Percentiles rank a stretch among this genome's conserved stretches.
Conservation (phyloP, 2,329 filamentous ascomycete genomes). For the Fusarium sp. region DNA sequence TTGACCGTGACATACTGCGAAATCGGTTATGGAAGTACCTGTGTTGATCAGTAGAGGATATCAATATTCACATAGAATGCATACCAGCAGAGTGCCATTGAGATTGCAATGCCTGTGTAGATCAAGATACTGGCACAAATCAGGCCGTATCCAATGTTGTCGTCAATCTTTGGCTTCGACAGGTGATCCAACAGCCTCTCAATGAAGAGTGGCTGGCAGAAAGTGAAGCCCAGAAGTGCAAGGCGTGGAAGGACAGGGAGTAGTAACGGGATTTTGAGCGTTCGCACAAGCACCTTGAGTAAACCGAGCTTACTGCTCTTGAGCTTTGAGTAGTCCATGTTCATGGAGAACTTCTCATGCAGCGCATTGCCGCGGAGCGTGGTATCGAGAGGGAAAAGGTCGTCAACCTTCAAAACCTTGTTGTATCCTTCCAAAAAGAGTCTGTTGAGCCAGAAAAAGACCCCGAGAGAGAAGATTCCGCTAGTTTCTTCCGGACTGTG, state of each 20-base stretch:
- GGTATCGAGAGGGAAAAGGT: constrained; percentile 54
- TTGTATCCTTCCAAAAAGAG: constrained; percentile 55
- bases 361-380: constrained; percentile 44
- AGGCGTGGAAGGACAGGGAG: constrained; percentile 55
- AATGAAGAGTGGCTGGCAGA: constrained; percentile 60
- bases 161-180: constrained; percentile 33
- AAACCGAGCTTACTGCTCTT: constrained; percentile 47
- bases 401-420: constrained; percentile 49
- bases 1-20: constrained; percentile 50
- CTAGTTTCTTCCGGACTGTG: constrained; percentile 57
- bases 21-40: constrained; percentile 14
- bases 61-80: accelerated
- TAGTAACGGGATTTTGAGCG: constrained; percentile 51
- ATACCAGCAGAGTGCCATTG: constrained; percentile 56
- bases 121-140: constrained; percentile 58
- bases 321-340: constrained; percentile 45
- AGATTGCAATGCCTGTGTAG: constrained; percentile 58
- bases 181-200: constrained; percentile 54
- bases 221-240: constrained; percentile 56
- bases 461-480: constrained; percentile 49
- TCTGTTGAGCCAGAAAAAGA: constrained; percentile 54
- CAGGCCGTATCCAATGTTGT: constrained; percentile 56
- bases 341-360: constrained; percentile 33
- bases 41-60: not conserved
- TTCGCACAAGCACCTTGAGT: constrained; percentile 46